These are phyloP conservation scores for Myxozyma neglecta DNA, from an alignment of 805 yeast species.

Conservation along the genomic window DNA sequence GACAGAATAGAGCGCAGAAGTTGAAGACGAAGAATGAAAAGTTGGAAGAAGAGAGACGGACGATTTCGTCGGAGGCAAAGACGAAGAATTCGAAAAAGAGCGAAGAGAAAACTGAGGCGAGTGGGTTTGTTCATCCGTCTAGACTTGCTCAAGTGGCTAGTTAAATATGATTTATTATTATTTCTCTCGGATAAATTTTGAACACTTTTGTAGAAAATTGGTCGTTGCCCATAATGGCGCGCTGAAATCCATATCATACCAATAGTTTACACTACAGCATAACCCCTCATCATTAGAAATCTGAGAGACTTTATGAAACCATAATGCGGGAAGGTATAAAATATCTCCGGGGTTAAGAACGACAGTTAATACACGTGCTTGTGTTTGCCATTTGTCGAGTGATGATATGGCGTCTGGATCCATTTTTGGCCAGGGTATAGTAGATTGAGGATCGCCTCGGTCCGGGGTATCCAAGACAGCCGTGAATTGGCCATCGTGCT, in stretches of 20 bases:
- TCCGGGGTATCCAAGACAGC: slow-evolving; percentile 21
- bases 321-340: slow-evolving; percentile 43
- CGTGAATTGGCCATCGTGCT: slow-evolving; percentile 23
- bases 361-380: slow-evolving; percentile 30
- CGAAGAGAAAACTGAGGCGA: slow-evolving; percentile 21
- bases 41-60: slow-evolving; percentile 66
- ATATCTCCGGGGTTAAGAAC: slow-evolving; percentile 42
- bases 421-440: slow-evolving; percentile 27
- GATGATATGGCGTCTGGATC: slow-evolving; percentile 13
- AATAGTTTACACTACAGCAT: slow-evolving; percentile 26
- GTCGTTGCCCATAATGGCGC: slow-evolving; percentile 23
- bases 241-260: slow-evolving; percentile 31
- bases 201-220: slow-evolving; percentile 3
- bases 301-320: slow-evolving; percentile 44
- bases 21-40: slow-evolving; percentile 76
- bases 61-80: slow-evolving; percentile 46
- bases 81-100: slow-evolving; percentile 20
- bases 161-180: neutral
- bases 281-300: slow-evolving; percentile 23
- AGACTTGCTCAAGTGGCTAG: slow-evolving; percentile 53
- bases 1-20: slow-evolving; percentile 58
- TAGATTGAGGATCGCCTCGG: no score
- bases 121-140: slow-evolving; percentile 55
- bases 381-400: slow-evolving; percentile 9
- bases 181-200: neutral